A percentile compares a stretch with the other conserved stretches of the same genome.
Conservation (phyloP, 2,329 filamentous ascomycete species). For the Penicillium glabrum region DNA sequence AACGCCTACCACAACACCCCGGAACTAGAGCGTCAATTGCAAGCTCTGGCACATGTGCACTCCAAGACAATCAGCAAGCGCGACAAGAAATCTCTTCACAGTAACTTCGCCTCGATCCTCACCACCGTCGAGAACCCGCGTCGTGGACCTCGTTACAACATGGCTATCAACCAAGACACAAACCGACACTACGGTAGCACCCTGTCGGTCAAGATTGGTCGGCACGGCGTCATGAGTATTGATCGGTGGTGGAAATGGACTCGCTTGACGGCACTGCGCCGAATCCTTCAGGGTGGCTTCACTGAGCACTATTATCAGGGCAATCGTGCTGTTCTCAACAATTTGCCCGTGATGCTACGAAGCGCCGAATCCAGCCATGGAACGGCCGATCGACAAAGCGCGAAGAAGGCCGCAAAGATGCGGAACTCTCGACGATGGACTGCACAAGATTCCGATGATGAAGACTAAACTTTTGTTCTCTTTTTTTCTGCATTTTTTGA, state of each 20-base stretch:
- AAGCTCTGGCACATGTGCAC: conserved; percentile 60
- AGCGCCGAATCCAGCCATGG: conserved; percentile 14
- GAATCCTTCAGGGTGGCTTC: conserved; percentile 63
- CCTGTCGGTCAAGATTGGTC: conserved; percentile 59
- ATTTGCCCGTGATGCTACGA: conserved; percentile 51
- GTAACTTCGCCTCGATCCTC: conserved; percentile 65
- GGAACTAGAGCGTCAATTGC: conserved; percentile 60
- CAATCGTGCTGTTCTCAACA: conserved; percentile 62
- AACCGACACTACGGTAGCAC: conserved; percentile 62
- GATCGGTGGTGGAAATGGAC: conserved; percentile 75
- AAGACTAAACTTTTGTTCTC: conserved; percentile 12
- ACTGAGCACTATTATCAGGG: conserved; percentile 60
- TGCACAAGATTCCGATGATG: conserved; percentile 30
- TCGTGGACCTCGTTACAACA: conserved; percentile 66
- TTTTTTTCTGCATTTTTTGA: neutral
- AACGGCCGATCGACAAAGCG: conserved; percentile 24
- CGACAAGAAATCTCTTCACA: conserved; percentile 66
- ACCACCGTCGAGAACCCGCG: conserved; percentile 66
- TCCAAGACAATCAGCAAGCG: conserved; percentile 65
- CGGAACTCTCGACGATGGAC: conserved; percentile 31
- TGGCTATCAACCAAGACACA: conserved; percentile 61
- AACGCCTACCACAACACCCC: conserved; percentile 65
- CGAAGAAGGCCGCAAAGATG: conserved; percentile 29
- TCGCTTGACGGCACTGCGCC: conserved; percentile 60
- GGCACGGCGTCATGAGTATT: conserved; percentile 61